Base-by-base conservation (phyloP, 306 rosid species). In the Sicyos edulis region DNA sequence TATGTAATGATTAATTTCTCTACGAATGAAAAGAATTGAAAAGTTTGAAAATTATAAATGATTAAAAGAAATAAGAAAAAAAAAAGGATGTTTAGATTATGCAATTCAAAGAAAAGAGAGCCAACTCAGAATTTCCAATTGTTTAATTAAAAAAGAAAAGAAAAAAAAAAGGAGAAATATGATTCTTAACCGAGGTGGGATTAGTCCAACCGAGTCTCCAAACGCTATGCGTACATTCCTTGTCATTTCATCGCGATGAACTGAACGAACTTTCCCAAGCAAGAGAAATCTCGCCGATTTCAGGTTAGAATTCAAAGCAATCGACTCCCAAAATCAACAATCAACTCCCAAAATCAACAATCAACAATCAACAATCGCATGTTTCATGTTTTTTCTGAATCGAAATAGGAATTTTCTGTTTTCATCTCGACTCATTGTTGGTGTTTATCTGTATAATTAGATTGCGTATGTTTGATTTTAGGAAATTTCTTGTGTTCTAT, bases 171-270 rank as follows among this genome's bases (percentile, higher is more conserved):
- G 24, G 10, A 24, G 9, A 10, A 14, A 59, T 10, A 0, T 51
- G 15, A 15, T 16, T 15, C 19, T 26, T 10, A 45, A 13, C 29
- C 54, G 5, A 10, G 15, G 34, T 19, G 53, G 47, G 45, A 61
- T 61, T 61, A 62, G 42, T 49, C 72, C 42, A 67, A 67, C 44
- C 44, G 8, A 22, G 72, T 14, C 49, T 49, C 71, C 71, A 65
- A 65, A 65, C 71, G 54, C 71, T 0, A 6, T 29, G 37, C 73
- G 6, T 8, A 4, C 58, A 1, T 44, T 44, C 10, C 4, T 7
- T 66, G 13, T 8, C 17, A 21, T 66, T 47, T 66, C 55, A 45
- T 45, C 40, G 72, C 72, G 44, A 37, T 37, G 44, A 6, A 68
- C 22, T 14, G 73, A 68, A 49, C 45, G 21, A 22, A 21, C 73